Evolutionary conservation across 2,329 filamentous ascomycete species (phyloP).

Genomic region (Colletotrichum camelliae): DNA sequence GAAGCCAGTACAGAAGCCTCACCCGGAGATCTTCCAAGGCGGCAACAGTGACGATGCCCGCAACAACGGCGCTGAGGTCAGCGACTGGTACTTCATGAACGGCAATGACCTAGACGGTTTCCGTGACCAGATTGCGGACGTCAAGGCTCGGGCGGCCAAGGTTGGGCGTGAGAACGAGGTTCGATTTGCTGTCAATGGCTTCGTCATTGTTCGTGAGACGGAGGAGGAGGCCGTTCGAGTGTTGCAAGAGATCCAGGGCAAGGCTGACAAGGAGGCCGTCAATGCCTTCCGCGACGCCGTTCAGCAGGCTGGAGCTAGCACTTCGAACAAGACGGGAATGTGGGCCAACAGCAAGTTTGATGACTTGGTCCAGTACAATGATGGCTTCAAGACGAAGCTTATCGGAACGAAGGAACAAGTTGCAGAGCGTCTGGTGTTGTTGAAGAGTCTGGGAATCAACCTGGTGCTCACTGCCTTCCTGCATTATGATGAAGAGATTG

Average conservation of each 20-base stretch:
- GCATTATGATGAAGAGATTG: conserved; percentile 58
- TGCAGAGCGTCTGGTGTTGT: conserved; percentile 51
- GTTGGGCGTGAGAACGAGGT: conserved; percentile 45
- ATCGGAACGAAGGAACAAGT: conserved; percentile 58
- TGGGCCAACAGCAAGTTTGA: conserved; percentile 58
- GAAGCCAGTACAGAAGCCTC: conserved; percentile 53
- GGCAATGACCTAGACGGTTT: conserved; percentile 60
- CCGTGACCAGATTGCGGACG: conserved; percentile 53
- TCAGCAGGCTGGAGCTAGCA: conserved; percentile 53
- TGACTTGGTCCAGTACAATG: conserved; percentile 60
- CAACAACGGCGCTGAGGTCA: conserved; percentile 51
- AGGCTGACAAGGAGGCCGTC: conserved; percentile 55
- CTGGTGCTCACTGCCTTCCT: conserved; percentile 53
- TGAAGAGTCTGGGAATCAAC: conserved; percentile 49
- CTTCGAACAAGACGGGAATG: conserved; percentile 54
- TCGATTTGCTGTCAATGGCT: conserved; percentile 55
- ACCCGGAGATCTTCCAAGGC: conserved; percentile 59
- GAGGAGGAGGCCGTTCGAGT: conserved; percentile 55
- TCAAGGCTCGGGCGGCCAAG: conserved; percentile 49
- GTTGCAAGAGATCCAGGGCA: conserved; percentile 56
- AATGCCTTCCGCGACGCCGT: conserved; percentile 54
- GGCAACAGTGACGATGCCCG: conserved; percentile 56
- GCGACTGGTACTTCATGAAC: conserved; percentile 62
- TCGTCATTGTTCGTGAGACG: conserved; percentile 54
- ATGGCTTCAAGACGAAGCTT: conserved; percentile 60